Evolutionary conservation across 768 basidiomycete species (phyloP).

Genomic region (Cystofilobasidium macerans): DNA sequence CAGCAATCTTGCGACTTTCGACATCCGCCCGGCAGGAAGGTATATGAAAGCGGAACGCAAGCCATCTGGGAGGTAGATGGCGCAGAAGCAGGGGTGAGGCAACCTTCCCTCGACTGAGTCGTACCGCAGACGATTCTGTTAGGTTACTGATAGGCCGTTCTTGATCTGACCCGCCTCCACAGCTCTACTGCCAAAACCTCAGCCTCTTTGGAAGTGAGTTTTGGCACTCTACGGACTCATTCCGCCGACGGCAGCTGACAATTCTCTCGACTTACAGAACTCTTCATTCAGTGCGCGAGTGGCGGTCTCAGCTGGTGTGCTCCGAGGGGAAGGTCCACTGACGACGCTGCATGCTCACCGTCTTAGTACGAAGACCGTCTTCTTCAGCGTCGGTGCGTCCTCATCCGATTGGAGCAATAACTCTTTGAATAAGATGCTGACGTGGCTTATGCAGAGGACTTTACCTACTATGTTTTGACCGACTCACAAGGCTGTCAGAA

Average conservation of each 20-base stretch:
- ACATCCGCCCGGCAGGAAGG: conserved; percentile 75
- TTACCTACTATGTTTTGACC: conserved; percentile 85
- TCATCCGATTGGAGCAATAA: no score
- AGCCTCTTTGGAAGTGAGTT: conserved; percentile 67
- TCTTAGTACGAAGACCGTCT: conserved; percentile 30
- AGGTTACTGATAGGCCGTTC: no score
- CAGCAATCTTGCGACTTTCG: conserved; percentile 58
- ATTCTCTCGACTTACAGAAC: neutral
- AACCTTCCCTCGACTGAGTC: neutral
- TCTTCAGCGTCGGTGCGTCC: conserved; percentile 28
- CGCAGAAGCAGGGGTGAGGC: conserved; percentile 60
- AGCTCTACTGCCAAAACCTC: conserved; percentile 95
- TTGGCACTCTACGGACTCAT: neutral
- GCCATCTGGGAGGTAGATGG: conserved; percentile 96
- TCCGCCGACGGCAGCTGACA: conserved; percentile 72
- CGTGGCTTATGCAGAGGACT: conserved; percentile 34
- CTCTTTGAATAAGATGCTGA: no score
- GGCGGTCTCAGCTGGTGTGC: neutral
- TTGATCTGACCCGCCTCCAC: neutral
- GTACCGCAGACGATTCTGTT: neutral
- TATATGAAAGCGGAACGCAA: conserved; percentile 80
- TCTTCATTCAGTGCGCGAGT: neutral
- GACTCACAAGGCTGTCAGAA: conserved; percentile 59
- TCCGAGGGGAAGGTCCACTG: neutral
- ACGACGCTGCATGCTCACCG: neutral